Evolutionary conservation across 2,329 filamentous ascomycete genomes (phyloP).

Genomic region (Exophiala phaeomuriformis): DNA sequence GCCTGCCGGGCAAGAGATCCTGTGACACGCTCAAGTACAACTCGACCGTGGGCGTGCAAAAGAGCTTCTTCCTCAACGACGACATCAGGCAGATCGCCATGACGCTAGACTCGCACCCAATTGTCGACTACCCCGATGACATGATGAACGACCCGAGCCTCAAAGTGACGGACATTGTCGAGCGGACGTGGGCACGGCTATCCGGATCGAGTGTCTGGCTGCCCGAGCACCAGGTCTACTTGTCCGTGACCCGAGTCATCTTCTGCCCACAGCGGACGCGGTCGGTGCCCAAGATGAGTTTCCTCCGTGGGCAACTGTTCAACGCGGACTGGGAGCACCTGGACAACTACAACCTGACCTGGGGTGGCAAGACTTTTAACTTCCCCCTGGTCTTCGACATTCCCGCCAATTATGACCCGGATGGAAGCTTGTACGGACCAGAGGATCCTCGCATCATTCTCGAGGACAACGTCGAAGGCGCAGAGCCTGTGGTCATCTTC

Average conservation of each 20-base stretch:
- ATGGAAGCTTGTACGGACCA: conserved; percentile 23
- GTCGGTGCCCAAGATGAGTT: conserved; percentile 27
- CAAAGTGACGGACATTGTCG: conserved; percentile 14
- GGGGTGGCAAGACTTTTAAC: conserved; percentile 20
- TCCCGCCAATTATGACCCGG: conserved; percentile 21
- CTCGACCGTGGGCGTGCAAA: conserved; percentile 21
- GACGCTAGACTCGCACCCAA: conserved; percentile 17
- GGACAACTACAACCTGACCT: conserved; percentile 25
- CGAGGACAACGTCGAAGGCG: conserved; percentile 26
- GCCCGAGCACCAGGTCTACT: conserved; percentile 20
- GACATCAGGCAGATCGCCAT: conserved; percentile 23
- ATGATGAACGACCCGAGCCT: conserved; percentile 17
- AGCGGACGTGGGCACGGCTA: conserved; percentile 21
- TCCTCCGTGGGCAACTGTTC: conserved; percentile 27
- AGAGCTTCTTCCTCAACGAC: conserved; percentile 28
- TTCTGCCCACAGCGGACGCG: conserved; percentile 19
- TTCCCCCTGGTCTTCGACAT: conserved; percentile 27
- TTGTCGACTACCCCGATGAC: conserved; percentile 20
- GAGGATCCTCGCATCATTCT: conserved; percentile 28
- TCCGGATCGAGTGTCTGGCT: conserved; percentile 27
- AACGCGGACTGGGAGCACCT: conserved; percentile 26
- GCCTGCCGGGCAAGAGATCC: conserved; percentile 18
- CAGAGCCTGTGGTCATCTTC: conserved; percentile 28
- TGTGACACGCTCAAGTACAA: conserved; percentile 22
- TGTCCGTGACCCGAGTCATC: conserved; percentile 24